Evolutionary conservation across 805 yeast species (phyloP).

Genomic region (Yamadazyma kitorensis): DNA sequence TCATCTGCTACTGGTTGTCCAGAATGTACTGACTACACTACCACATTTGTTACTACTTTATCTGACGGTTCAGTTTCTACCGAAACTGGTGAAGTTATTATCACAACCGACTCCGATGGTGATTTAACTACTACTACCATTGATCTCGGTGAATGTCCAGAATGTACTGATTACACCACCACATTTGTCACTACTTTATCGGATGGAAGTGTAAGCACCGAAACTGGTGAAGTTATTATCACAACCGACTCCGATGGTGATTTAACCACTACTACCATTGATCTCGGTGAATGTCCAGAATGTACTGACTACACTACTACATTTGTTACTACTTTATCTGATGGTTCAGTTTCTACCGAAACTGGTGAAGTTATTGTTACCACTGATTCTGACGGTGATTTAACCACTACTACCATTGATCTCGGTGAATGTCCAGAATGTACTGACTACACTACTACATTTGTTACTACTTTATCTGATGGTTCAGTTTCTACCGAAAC

Average conservation of each 20-base stretch:
- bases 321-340: slow-evolving; percentile 8
- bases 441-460: slow-evolving; percentile 14
- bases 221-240: slow-evolving; percentile 13
- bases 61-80: slow-evolving; percentile 10
- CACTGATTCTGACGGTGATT: slow-evolving; percentile 10
- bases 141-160: slow-evolving; percentile 5
- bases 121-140: slow-evolving; percentile 6
- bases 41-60: slow-evolving; percentile 12
- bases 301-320: slow-evolving; percentile 5
- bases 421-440: slow-evolving; percentile 5
- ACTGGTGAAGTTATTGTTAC: slow-evolving; percentile 11
- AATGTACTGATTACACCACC: slow-evolving; percentile 14
- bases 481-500: slow-evolving; percentile 12
- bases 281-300: slow-evolving; percentile 6
- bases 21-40: slow-evolving; percentile 10
- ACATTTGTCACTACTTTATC: slow-evolving; percentile 7
- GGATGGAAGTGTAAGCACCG: slow-evolving; percentile 11
- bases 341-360: slow-evolving; percentile 8
- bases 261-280: slow-evolving; percentile 12
- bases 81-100: slow-evolving; percentile 10
- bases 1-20: neutral
- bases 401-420: slow-evolving; percentile 12
- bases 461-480: slow-evolving; percentile 11
- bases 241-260: slow-evolving; percentile 14
- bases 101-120: slow-evolving; percentile 10